Base-by-base conservation (phyloP, 371 early-diverging fungal species). In the Apophysomyces elegans region DNA sequence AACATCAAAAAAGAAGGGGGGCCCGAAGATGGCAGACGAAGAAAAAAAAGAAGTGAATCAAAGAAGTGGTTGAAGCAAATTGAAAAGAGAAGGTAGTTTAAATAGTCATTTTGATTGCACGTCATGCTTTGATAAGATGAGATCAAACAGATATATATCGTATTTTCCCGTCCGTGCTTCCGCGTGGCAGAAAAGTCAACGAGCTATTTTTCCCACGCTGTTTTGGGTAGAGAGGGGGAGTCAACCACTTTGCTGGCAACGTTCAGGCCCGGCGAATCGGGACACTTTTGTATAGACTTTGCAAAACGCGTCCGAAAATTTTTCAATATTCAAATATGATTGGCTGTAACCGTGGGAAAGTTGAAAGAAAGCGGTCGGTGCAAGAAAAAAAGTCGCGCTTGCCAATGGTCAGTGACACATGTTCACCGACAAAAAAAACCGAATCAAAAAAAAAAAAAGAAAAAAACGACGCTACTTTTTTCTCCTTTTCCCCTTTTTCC, bases 281-380 rank as follows among this genome's bases (percentile, higher is more conserved):
- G 54, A 26, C 16, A 21, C 13, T 6, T 13, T 12, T 12, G 16
- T 18, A 45, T 45, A 16, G n/a, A 45, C 8, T 1, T 13, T 12
- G 8, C 16, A 21, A 50, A 50, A 50, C 9, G 45, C 46, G 58
- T 67, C 68, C 62, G 68, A 71, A 16, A 65, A 67, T 57, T 46
- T 41, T 54, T 63, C 58, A 13, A 66, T 66, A 39, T 74, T 74
- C 38, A 67, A 63, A 36, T 69, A 21, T 73, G 71, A 79, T 78
- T 65, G 67, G 75, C 59, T 69, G 63, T 13, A 50, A 64, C 14
- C 71, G 72, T 66, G 77, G 76, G 65, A 75, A 77, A 61, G 69
- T 60, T 62, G 39, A 63, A 56, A 2, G 44, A 58, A 56, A n/a
- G 18, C 18, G 67, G 21, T 64, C 69, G 45, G 43, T 66, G 38